Base-by-base conservation (phyloP, 352 stramenopile genomes). In the Pythium phragmiticola region DNA sequence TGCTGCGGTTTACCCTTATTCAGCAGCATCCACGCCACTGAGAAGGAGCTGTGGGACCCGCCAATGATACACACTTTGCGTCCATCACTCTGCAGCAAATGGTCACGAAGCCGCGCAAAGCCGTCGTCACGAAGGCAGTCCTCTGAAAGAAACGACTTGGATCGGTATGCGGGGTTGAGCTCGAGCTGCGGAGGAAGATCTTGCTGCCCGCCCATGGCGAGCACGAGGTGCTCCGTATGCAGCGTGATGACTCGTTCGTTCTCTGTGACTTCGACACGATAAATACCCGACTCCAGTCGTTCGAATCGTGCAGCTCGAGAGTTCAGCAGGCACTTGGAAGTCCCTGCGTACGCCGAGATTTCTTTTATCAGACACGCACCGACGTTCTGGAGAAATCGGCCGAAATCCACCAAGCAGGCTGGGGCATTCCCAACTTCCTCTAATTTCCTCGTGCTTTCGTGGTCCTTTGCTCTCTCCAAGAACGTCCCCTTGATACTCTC, bases 41-140 rank as follows among this genome's bases (percentile, higher is more conserved):
- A 94, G 58, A 96, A 96, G 2, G 88, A 87, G 37, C 82, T 94
- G 70, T 96, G 87, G 0, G 84, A 91, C 14, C 88, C 88, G 12
- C 88, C 88, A 3, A 96, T 75, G 43, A 96, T 85, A 51, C 78
- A 91, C 14, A 94, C 82, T 69, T 92, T 90, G 13, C 60, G 64
- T 7, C 70, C 60, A 14, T 84, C 76, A 16, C 73, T 64, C 14
- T 77, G 60, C 3, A 86, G 59, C 26, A 89, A 73, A 26, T 71
- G 70, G 17, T 79, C 67, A 19, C 75, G 75, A 3, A 95, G 70
- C 28, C 63, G 64, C 9, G 66, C 58, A 55, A 92, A 87, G 0
- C 87, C 87, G 7, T 88, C 75, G 14, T 86, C 76, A 16, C 78
- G 73, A 12, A 92, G 67, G 49, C 84, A 90, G 1, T 72, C 48